Conservation (phyloP, 2,329 filamentous ascomycete species). For the Cytospora paraplurivora region DNA sequence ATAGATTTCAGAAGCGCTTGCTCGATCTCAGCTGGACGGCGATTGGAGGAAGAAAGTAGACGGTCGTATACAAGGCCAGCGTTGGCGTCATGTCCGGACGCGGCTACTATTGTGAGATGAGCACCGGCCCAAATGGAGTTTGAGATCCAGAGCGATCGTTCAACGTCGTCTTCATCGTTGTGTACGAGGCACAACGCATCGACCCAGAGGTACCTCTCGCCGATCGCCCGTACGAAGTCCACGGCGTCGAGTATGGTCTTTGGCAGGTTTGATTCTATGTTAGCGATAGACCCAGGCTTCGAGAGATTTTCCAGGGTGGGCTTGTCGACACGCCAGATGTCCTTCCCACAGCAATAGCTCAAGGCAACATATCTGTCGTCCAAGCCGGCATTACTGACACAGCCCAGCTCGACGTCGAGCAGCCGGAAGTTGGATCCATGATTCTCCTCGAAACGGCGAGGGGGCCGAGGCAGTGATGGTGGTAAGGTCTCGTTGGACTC, state of each 20-base stretch:
- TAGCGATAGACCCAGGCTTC: not conserved
- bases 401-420: too few species aligned
- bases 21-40: too few species aligned
- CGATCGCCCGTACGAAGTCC: slow-evolving; percentile 4
- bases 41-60: too few species aligned
- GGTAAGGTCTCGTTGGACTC: too few species aligned
- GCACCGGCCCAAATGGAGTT: too few species aligned
- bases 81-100: slow-evolving; percentile 1
- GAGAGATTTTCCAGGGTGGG: not conserved
- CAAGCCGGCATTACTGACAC: too few species aligned
- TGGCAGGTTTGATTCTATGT: not conserved
- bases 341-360: slow-evolving; percentile 8
- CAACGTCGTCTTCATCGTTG: slow-evolving; percentile 4
- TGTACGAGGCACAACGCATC: slow-evolving; percentile 10
- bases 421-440: too few species aligned
- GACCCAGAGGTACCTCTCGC: slow-evolving; percentile 9
- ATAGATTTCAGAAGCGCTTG: too few species aligned
- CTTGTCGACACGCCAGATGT: not conserved
- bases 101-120: slow-evolving; percentile 5
- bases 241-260: slow-evolving; percentile 6
- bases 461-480: too few species aligned
- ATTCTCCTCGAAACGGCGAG: too few species aligned
- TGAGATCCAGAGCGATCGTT: not conserved
- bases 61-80: not conserved
- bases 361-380: slow-evolving; percentile 3